Evolutionary conservation across 2,329 filamentous ascomycete genomes (phyloP).

Genomic region (Colletotrichum plurivorum): DNA sequence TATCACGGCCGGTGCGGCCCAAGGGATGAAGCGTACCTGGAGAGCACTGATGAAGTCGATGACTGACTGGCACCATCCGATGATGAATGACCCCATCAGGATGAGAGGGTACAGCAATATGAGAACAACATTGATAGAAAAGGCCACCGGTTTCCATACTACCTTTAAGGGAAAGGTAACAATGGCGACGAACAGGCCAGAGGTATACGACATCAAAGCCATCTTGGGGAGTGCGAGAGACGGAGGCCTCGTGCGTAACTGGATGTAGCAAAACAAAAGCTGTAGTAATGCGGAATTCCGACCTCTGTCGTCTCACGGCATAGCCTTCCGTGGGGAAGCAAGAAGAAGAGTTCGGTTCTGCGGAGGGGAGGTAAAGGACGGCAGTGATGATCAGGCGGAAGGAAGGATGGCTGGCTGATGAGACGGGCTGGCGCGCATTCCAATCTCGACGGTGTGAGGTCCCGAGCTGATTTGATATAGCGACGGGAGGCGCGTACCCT

Average conservation of each 20-base stretch:
- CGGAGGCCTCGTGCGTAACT: neutral
- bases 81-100: slow-evolving; percentile 49
- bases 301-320: slow-evolving; percentile 1
- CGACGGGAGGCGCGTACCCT: slow-evolving; percentile 3
- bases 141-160: slow-evolving; percentile 46
- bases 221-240: slow-evolving; percentile 9
- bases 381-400: neutral
- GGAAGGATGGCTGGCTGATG: slow-evolving; percentile 5
- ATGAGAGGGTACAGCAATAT: slow-evolving; percentile 54
- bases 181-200: slow-evolving; percentile 36
- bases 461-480: slow-evolving; percentile 11
- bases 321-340: neutral
- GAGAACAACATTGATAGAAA: slow-evolving; percentile 46
- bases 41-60: slow-evolving; percentile 50
- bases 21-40: slow-evolving; percentile 50
- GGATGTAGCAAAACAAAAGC: neutral
- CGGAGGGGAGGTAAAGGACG: slow-evolving; percentile 1
- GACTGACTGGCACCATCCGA: slow-evolving; percentile 43
- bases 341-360: neutral
- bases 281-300: neutral
- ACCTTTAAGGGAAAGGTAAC: slow-evolving; percentile 50
- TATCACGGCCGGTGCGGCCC: neutral
- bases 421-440: slow-evolving; percentile 24
- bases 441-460: neutral
- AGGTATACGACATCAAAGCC: slow-evolving; percentile 27